phyloP scores from a whole-genome alignment of 108 stramenopile genomes.

The Cyclotella baltica region DNA sequence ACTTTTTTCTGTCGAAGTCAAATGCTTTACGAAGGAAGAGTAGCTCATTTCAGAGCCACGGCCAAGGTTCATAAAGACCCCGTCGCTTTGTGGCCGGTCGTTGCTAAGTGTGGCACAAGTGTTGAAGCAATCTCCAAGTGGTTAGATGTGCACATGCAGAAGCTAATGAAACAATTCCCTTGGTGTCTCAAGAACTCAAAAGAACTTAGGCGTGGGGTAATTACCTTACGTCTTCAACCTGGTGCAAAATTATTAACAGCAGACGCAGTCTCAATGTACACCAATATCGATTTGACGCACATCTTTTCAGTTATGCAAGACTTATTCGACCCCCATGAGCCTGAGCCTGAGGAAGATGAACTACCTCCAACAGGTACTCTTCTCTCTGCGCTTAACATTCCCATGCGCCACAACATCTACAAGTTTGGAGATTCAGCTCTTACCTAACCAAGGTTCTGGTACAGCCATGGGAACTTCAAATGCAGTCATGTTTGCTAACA shows the following conservation, averaged over 20 bases:
- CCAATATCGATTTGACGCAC: not conserved
- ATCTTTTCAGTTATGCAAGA: not conserved
- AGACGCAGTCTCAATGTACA: slow-evolving; percentile 7
- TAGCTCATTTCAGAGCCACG: not conserved
- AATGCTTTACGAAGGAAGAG: not conserved
- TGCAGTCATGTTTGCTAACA: not conserved
- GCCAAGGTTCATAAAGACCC: slow-evolving; percentile 26
- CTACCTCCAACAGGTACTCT: not conserved
- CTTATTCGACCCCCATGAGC: not conserved
- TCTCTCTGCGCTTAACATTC: not conserved
- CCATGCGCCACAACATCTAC: not conserved
- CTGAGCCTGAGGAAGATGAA: not conserved
- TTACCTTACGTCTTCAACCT: not conserved
- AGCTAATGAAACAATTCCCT: not conserved
- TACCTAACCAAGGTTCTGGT: too few relatives aligned
- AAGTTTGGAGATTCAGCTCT: not conserved
- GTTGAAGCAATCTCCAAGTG: slow-evolving; percentile 12
- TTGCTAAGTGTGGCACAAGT: slow-evolving; percentile 14
- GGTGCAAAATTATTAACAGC: not conserved
- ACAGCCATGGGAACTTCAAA: too few relatives aligned
- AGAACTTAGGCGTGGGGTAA: not conserved
- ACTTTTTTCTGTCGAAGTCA: too few relatives aligned
- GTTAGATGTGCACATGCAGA: slow-evolving; percentile 23
- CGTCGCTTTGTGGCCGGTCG: not conserved
- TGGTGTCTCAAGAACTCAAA: slow-evolving; percentile 12